Base-by-base conservation (phyloP, 306 rosid species). In the Trifolium dubium region DNA sequence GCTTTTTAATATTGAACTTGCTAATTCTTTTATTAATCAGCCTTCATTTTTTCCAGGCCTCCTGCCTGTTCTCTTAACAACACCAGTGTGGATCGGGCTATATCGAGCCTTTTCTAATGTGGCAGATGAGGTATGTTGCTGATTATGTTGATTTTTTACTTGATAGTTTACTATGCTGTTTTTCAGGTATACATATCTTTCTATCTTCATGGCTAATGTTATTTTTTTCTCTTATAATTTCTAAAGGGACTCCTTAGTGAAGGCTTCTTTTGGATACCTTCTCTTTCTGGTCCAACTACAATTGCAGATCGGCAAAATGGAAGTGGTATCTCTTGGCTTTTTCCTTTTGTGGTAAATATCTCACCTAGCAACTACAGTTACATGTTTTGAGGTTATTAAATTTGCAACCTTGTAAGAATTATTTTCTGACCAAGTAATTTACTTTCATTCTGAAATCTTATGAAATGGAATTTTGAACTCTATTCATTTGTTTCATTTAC, bases 261-360 rank as follows among this genome's bases (percentile, higher is more conserved):
- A 82, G 99, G 99, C 60, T 95, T 95, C 84, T 95, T 95, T 86
- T 95, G 99, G 99, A 92, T 95, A 83, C 99, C 99, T 76, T 92
- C 97, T 62, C 89, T 95, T 77, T 93, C 99, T 77, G 99, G 97
- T 78, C 99, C 99, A 56, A 95, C 98, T 67, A 88, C 97, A 29
- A 18, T 92, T 50, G 92, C 93, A 66, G 85, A 98, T 70, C 92
- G 92, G 70, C 95, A 92, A 85, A 90, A 59, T 78, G 99, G 99
- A 55, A 84, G 97, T 67, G 99, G 87, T 41, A 69, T 92, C 86
- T 90, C 98, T 64, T 95, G 99, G 99, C 92, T 95, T 77, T 95
- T 92, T 70, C 99, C 99, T 14, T 95, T 95, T 79, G 87, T 90
- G 55, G 99, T 93, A 75, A 74, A 90, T 86, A 31, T 72, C 75